A percentile compares a stretch with the other conserved stretches of the same genome.
These are phyloP conservation scores for Leccinum incarnatum DNA, from an alignment of 768 basidiomycete genomes.

Conservation along the genomic window DNA sequence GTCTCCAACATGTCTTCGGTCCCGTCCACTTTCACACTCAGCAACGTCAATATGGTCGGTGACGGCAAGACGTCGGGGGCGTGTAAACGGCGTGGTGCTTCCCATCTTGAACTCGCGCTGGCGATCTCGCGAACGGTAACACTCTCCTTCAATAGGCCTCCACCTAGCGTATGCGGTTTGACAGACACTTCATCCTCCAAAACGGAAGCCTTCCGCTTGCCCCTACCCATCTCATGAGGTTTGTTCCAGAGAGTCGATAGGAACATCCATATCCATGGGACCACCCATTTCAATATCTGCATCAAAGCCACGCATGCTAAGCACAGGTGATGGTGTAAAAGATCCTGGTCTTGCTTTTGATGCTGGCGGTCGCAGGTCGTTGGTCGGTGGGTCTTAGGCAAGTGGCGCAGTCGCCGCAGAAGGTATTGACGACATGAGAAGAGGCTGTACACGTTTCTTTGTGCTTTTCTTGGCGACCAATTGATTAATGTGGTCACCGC, in stretches of 20 bases:
- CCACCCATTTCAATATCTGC: constrained; percentile 41
- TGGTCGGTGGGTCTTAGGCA: constrained; percentile 11
- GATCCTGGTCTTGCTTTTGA: constrained; percentile 28
- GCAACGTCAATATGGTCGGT: constrained; percentile 58
- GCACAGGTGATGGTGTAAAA: constrained; percentile 43
- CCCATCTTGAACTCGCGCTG: constrained; percentile 13
- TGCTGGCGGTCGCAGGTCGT: constrained; percentile 17
- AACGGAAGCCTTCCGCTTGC: constrained; percentile 52
- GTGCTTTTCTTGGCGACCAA: constrained; percentile 71
- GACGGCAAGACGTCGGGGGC: constrained; percentile 35
- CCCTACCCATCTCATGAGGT: constrained; percentile 38
- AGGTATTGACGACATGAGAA: constrained; percentile 37
- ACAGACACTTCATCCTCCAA: constrained; percentile 39
- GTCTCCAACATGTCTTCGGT: constrained; percentile 71
- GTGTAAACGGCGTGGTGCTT: constrained; percentile 20
- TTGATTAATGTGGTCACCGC: constrained; percentile 64
- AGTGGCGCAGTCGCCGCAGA: constrained; percentile 30
- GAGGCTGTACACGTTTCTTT: constrained; percentile 62
- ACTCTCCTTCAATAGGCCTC: constrained; percentile 53
- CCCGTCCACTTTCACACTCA: constrained; percentile 61
- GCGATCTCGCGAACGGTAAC: constrained; percentile 56
- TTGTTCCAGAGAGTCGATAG: constrained; percentile 52
- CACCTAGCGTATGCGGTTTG: constrained; percentile 63
- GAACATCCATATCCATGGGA: constrained; percentile 51
- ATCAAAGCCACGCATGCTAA: constrained; percentile 50